phyloP scores from a whole-genome alignment of 2,329 filamentous ascomycete species.

The Periconia sp. region DNA sequence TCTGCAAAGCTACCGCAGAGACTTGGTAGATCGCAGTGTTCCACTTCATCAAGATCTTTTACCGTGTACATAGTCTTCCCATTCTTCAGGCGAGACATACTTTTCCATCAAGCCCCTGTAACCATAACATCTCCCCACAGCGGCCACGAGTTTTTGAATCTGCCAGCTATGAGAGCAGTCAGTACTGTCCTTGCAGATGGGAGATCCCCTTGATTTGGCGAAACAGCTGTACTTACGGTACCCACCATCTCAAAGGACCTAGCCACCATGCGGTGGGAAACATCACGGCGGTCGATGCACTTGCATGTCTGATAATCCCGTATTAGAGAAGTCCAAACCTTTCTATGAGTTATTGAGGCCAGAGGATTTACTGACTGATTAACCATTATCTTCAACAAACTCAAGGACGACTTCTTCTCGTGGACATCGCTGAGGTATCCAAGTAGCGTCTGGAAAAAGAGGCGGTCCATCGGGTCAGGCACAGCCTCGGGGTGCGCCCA shows the following conservation, averaged over 20 bases:
- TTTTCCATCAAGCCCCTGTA: constrained; percentile 16
- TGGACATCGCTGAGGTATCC: constrained; percentile 12
- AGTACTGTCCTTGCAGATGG: constrained; percentile 8
- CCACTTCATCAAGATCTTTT: not conserved
- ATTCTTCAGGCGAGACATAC: constrained; percentile 34
- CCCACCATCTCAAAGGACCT: constrained; percentile 21
- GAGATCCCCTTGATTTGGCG: not conserved
- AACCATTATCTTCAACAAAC: constrained; percentile 16
- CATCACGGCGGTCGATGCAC: constrained; percentile 13
- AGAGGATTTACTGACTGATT: constrained; percentile 9
- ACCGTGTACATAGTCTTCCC: constrained; percentile 11
- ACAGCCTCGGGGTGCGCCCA: constrained; percentile 18
- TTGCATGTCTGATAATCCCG: constrained; percentile 11
- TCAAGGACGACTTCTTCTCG: constrained; percentile 14
- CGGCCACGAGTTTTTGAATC: constrained; percentile 1
- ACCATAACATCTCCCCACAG: constrained; percentile 9
- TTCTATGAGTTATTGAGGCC: too few species aligned
- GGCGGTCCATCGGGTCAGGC: constrained; percentile 15
- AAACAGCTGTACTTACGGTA: constrained; percentile 7
- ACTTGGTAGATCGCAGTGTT: too few species aligned
- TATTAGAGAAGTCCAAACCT: constrained; percentile 4
- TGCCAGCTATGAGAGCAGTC: too few species aligned
- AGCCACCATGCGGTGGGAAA: constrained; percentile 18
- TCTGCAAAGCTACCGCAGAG: too few species aligned
- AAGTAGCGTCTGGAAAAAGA: constrained; percentile 19